These are phyloP conservation scores for Cairneyella variabilis DNA, from an alignment of 495 filamentous ascomycete species.

Conservation along the genomic window DNA sequence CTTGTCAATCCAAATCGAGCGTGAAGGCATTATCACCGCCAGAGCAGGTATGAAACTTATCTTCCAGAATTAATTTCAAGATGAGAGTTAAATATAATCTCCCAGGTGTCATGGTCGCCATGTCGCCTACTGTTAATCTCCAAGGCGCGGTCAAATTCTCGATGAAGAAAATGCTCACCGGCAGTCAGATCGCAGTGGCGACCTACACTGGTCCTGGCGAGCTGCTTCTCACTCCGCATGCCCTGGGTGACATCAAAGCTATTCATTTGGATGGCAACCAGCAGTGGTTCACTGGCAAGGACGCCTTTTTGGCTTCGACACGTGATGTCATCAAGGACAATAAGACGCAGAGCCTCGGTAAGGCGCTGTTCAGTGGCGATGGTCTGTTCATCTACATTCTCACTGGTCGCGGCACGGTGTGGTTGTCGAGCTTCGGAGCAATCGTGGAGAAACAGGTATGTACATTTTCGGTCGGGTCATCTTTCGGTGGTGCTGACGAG, in stretches of 20 bases:
- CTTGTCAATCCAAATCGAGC: no score
- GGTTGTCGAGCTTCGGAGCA: conserved; percentile 85
- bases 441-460: conserved; percentile 92
- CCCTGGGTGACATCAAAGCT: conserved; percentile 78
- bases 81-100: no score
- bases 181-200: conserved; percentile 69
- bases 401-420: conserved; percentile 68
- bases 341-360: conserved; percentile 75
- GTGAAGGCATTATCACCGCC: no score
- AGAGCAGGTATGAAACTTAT: no score
- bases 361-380: conserved; percentile 87
- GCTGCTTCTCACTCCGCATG: conserved; percentile 70
- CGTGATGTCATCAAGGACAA: conserved; percentile 74
- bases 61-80: no score
- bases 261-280: conserved; percentile 64
- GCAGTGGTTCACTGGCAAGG: conserved; percentile 76
- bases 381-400: conserved; percentile 87
- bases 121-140: no score
- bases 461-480: conserved; percentile 41
- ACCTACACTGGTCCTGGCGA: conserved; percentile 86
- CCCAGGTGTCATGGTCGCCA: no score
- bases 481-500: conserved; percentile 9
- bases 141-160: not conserved
- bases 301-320: conserved; percentile 71
- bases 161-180: no score